Percentiles rank a stretch among this genome's conserved stretches.
Evolutionary conservation across 2,329 filamentous ascomycete genomes (phyloP).

Genomic region (Incumbomyces lentus): DNA sequence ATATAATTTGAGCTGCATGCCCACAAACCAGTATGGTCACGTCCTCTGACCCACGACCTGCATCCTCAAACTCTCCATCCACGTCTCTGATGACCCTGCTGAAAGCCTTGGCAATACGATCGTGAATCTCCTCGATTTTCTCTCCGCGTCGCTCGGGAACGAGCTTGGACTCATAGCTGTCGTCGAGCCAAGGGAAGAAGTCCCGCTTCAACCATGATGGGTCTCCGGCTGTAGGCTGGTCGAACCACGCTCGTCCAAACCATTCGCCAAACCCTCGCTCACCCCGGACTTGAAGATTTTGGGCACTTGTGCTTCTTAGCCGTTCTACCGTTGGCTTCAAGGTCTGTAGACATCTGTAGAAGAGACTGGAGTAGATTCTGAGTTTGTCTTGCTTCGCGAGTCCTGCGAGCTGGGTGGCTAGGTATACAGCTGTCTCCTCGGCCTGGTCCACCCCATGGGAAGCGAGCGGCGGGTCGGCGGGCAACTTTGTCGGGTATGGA

Average conservation of each 20-base stretch:
- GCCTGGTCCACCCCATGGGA: constrained; percentile 79
- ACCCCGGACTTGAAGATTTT: constrained; percentile 23
- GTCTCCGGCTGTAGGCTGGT: constrained; percentile 68
- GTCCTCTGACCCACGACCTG: constrained; percentile 44
- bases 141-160: constrained; percentile 70
- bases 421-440: constrained; percentile 58
- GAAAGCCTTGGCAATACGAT: constrained; percentile 59
- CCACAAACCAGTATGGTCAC: constrained; percentile 68
- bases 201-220: constrained; percentile 51
- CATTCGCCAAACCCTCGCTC: constrained; percentile 57
- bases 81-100: constrained; percentile 26
- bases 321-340: constrained; percentile 52
- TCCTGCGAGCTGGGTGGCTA: constrained; percentile 49
- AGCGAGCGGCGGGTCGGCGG: constrained; percentile 78
- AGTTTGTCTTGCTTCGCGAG: constrained; percentile 49
- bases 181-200: constrained; percentile 50
- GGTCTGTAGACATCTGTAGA: constrained; percentile 81
- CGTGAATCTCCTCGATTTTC: constrained; percentile 66
- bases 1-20: constrained; percentile 84
- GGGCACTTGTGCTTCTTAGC: constrained; percentile 21
- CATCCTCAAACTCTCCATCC: constrained; percentile 27
- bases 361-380: constrained; percentile 67
- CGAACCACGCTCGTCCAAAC: constrained; percentile 78
- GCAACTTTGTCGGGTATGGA: constrained; percentile 73
- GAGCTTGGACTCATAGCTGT: constrained; percentile 46